Evolutionary conservation across 495 filamentous ascomycete species (phyloP).

Genomic region (Lentithecium fluviatile): DNA sequence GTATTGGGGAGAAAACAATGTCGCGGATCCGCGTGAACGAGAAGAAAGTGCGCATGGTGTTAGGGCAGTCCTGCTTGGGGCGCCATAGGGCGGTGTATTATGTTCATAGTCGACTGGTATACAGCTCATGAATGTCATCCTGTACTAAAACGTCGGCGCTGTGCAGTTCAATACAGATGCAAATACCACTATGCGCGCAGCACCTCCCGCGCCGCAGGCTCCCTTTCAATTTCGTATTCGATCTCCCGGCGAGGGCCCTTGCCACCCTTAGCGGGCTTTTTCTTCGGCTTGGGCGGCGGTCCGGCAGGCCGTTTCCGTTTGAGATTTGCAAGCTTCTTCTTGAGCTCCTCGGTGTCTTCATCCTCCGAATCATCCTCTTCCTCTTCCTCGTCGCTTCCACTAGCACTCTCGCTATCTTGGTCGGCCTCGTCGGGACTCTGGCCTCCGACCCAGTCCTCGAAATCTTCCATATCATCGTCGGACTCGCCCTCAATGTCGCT

Average conservation of each 20-base stretch:
- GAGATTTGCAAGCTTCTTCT: constrained; percentile 44
- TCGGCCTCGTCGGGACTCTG: constrained; percentile 58
- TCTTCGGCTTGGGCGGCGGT: constrained; percentile 44
- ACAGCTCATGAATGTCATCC: no score
- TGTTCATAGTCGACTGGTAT: no score
- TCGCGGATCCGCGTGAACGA: no score
- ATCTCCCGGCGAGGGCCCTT: constrained; percentile 48
- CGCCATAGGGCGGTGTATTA: no score
- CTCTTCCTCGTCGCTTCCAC: constrained; percentile 40
- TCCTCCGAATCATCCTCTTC: constrained; percentile 47
- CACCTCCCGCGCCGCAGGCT: constrained; percentile 31
- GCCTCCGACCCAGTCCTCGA: constrained; percentile 71
- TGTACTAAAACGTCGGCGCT: no score
- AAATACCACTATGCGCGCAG: no score
- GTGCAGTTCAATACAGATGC: no score
- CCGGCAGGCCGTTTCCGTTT: constrained; percentile 49
- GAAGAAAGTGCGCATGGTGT: no score
- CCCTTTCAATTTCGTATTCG: constrained; percentile 53
- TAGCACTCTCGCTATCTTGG: constrained; percentile 36
- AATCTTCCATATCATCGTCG: constrained; percentile 63
- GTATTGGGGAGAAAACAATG: no score
- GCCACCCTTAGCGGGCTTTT: constrained; percentile 47
- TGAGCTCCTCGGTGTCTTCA: constrained; percentile 36
- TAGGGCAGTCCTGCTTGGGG: no score
- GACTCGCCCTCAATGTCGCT: constrained; percentile 60